phyloP scores from a whole-genome alignment of 805 yeast species.

The Pichia manshurica region DNA sequence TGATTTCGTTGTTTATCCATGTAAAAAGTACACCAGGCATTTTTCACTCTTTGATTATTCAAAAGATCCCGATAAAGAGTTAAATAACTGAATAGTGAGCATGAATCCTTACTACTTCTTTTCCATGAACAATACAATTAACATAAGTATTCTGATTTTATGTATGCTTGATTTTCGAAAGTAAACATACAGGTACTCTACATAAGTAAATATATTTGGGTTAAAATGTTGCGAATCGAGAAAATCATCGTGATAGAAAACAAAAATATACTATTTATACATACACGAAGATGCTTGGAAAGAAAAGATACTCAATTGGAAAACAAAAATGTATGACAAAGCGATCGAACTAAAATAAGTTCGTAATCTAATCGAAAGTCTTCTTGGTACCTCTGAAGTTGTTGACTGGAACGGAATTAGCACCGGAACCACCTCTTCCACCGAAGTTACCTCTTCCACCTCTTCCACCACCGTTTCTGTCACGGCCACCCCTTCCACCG shows the following conservation, averaged over 20 bases:
- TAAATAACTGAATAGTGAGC: too few species aligned
- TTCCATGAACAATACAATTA: too few species aligned
- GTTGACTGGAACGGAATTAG: conserved; percentile 55
- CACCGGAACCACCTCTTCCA: conserved; percentile 45
- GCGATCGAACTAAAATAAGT: not conserved
- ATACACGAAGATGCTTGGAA: conserved; percentile 12
- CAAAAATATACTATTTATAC: conserved; percentile 11
- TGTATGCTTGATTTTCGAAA: too few species aligned
- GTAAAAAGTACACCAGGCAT: too few species aligned
- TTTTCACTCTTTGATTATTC: too few species aligned
- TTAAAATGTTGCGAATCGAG: conserved; percentile 10
- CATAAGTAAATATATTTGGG: not conserved
- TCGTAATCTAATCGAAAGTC: conserved; percentile 57
- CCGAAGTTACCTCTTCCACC: conserved; percentile 39
- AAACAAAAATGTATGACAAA: not conserved
- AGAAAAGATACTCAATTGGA: conserved; percentile 11
- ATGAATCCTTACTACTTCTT: too few species aligned
- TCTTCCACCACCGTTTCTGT: conserved; percentile 19
- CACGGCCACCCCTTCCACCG: conserved; percentile 29
- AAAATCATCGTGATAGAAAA: conserved; percentile 9
- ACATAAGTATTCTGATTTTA: too few species aligned
- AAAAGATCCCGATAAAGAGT: too few species aligned
- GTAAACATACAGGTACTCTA: not conserved
- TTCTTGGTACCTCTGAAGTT: conserved; percentile 81
- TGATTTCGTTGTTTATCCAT: too few species aligned